Evolutionary conservation across 1,284 basidiomycete species (phyloP).

Genomic region (Rhodofomes roseus): DNA sequence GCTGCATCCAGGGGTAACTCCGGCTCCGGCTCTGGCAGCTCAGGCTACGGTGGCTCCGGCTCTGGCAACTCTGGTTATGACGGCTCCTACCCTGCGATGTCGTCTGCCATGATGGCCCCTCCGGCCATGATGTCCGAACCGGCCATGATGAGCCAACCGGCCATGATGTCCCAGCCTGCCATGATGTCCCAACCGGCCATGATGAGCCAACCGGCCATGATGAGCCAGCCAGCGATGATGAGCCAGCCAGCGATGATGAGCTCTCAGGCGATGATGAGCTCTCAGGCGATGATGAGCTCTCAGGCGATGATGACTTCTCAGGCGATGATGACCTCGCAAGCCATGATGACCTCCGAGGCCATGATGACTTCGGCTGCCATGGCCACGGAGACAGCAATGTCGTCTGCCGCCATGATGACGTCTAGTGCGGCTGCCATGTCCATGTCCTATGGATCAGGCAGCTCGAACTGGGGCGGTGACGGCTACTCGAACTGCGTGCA

Average conservation of each 20-base stretch:
- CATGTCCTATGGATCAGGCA: constrained; percentile 59
- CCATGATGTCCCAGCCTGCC: background rate
- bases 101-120: background rate
- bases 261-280: no score
- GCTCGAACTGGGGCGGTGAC: constrained; percentile 50
- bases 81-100: constrained; percentile 9
- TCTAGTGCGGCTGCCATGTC: constrained; percentile 3
- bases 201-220: background rate
- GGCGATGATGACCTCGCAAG: background rate
- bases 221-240: background rate
- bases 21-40: constrained; percentile 1
- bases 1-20: background rate
- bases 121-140: background rate
- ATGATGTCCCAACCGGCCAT: no score
- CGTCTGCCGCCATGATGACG: background rate
- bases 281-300: no score
- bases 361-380: constrained; percentile 4
- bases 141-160: background rate
- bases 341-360: background rate
- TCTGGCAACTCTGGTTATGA: constrained; percentile 7
- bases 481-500: constrained; percentile 68
- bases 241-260: no score
- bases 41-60: constrained; percentile 24
- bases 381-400: constrained; percentile 1
- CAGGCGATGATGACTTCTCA: background rate